Conservation (phyloP, 75 land plant species). For the Adiantum capillusveneris region DNA sequence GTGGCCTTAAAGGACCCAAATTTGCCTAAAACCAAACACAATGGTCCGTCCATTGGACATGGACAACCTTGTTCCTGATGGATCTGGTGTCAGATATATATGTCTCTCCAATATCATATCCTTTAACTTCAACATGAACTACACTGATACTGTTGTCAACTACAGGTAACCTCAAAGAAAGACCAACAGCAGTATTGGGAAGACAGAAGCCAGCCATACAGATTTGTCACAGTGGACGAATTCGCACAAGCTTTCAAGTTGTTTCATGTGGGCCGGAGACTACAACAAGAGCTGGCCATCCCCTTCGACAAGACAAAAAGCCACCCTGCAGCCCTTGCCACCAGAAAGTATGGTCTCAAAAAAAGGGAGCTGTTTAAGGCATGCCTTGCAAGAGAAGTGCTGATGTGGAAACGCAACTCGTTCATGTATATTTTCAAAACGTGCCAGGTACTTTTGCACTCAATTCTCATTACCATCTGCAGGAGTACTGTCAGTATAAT, state of each 20-base stretch:
- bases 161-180: constrained; percentile 68
- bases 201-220: constrained; percentile 39
- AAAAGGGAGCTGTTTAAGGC: constrained; percentile 62
- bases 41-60: too few relatives aligned
- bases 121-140: neutral
- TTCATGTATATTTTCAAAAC: constrained; percentile 71
- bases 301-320: constrained; percentile 54
- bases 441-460: constrained; percentile 11
- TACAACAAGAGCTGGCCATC: constrained; percentile 37
- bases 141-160: too few relatives aligned
- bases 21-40: too few relatives aligned
- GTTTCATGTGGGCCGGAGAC: constrained; percentile 41
- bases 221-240: constrained; percentile 47
- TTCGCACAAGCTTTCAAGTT: constrained; percentile 45
- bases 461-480: too few relatives aligned
- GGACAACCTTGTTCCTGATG: too few relatives aligned
- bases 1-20: too few relatives aligned
- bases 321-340: constrained; percentile 70
- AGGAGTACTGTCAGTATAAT: too few relatives aligned
- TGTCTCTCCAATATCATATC: too few relatives aligned
- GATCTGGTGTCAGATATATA: too few relatives aligned
- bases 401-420: constrained; percentile 66
- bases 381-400: constrained; percentile 54
- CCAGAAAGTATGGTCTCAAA: constrained; percentile 52
- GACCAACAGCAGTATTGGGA: constrained; percentile 92